Conservation (phyloP, 2,329 filamentous ascomycete genomes). For the Aspergillus amoenus region DNA sequence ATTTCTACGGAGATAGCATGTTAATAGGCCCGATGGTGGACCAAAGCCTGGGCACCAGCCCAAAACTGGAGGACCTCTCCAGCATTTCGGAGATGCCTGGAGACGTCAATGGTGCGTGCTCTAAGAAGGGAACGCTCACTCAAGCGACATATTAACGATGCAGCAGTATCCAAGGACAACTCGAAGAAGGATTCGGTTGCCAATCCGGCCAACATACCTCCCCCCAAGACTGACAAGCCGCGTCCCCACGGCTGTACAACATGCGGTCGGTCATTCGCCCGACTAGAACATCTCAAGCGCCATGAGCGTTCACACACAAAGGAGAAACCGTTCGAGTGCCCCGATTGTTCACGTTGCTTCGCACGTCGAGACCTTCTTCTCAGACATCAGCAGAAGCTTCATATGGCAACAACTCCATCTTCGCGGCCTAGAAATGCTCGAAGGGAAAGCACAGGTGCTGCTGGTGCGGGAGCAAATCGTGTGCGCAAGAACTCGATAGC, state of each 20-base stretch:
- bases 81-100: slow-evolving; percentile 43
- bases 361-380: slow-evolving; percentile 87
- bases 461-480: slow-evolving; percentile 65
- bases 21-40: slow-evolving; percentile 40
- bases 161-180: slow-evolving; percentile 24
- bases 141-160: slow-evolving; percentile 21
- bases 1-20: slow-evolving; percentile 25
- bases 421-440: slow-evolving; percentile 78
- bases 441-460: slow-evolving; percentile 80
- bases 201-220: slow-evolving; percentile 52
- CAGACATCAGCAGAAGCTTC: slow-evolving; percentile 96
- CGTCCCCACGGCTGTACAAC: slow-evolving; percentile 91
- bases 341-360: slow-evolving; percentile 91
- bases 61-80: slow-evolving; percentile 39
- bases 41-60: slow-evolving; percentile 35
- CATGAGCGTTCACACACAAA: slow-evolving; percentile 98
- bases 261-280: slow-evolving; percentile 87
- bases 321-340: slow-evolving; percentile 97
- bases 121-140: not conserved
- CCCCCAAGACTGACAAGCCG: slow-evolving; percentile 95
- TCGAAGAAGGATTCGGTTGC: slow-evolving; percentile 28
- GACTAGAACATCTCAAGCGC: slow-evolving; percentile 92
- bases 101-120: slow-evolving; percentile 36
- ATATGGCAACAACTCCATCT: slow-evolving; percentile 86
- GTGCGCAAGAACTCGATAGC: slow-evolving; percentile 92